Conservation (phyloP, 2,329 filamentous ascomycete species). For the Chaetomium olivaceum region DNA sequence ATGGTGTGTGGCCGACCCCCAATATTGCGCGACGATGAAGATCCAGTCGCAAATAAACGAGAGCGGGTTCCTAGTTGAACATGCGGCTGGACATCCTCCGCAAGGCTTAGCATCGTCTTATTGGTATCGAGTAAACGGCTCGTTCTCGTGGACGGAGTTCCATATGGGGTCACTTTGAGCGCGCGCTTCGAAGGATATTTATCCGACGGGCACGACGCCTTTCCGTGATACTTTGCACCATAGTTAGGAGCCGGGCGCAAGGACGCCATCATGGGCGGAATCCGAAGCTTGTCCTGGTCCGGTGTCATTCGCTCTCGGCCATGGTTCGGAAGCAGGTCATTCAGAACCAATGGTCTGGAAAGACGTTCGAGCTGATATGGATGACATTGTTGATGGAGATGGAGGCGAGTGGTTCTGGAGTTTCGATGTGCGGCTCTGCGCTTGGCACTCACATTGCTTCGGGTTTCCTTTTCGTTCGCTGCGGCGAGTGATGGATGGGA, state of each 20-base stretch:
- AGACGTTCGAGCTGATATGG: not conserved
- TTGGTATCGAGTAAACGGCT: not conserved
- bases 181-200: too few species aligned
- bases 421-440: conserved; percentile 19
- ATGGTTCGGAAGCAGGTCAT: not conserved
- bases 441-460: conserved; percentile 6
- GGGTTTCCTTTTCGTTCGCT: not conserved
- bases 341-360: not conserved
- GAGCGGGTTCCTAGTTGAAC: not conserved
- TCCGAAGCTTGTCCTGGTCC: not conserved
- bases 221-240: not conserved
- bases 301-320: too few species aligned
- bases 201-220: not conserved
- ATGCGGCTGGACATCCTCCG: not conserved
- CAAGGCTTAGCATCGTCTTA: not conserved
- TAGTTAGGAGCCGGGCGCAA: not conserved
- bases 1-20: not conserved
- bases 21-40: not conserved
- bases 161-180: not conserved
- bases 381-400: not conserved
- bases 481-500: not conserved
- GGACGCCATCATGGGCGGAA: not conserved
- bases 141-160: not conserved
- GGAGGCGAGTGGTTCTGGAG: not conserved
- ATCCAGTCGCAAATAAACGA: not conserved